These are phyloP conservation scores for Podospora sp. DNA, from an alignment of 495 filamentous ascomycete genomes.

Conservation along the genomic window DNA sequence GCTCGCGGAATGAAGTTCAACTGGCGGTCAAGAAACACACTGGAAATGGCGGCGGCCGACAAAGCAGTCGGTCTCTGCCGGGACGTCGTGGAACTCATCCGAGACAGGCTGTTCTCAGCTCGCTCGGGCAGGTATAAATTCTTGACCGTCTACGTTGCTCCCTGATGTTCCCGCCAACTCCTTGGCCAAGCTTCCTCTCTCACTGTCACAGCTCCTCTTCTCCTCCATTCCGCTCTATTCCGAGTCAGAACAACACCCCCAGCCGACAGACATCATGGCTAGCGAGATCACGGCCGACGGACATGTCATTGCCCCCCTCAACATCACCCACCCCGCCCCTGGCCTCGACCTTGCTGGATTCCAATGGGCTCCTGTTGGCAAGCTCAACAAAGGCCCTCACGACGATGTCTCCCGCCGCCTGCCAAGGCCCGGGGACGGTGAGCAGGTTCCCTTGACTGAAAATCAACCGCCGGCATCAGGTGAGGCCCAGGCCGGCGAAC, in stretches of 20 bases:
- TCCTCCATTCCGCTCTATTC: no score
- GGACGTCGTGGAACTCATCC: no score
- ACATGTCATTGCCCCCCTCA: constrained; percentile 8
- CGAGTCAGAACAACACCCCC: background rate
- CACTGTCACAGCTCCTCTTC: no score
- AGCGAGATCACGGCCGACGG: constrained; percentile 16
- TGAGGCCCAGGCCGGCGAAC: background rate
- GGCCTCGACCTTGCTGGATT: constrained; percentile 6
- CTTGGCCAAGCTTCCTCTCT: no score
- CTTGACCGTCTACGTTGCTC: no score
- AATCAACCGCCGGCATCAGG: background rate
- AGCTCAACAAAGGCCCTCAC: background rate
- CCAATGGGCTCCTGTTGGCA: background rate
- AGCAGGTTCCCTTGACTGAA: background rate
- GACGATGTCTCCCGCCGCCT: background rate
- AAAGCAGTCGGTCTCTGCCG: no score
- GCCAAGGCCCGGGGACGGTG: background rate
- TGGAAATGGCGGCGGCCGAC: no score
- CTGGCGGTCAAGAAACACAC: no score
- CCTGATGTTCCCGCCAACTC: no score
- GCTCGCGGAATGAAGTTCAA: no score
- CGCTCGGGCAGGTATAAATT: no score
- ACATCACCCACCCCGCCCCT: constrained; percentile 10
- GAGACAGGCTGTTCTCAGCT: no score
- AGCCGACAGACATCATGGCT: constrained; percentile 11